phyloP scores from a whole-genome alignment of 2,329 filamentous ascomycete species.

The Celoporthe dispersa region DNA sequence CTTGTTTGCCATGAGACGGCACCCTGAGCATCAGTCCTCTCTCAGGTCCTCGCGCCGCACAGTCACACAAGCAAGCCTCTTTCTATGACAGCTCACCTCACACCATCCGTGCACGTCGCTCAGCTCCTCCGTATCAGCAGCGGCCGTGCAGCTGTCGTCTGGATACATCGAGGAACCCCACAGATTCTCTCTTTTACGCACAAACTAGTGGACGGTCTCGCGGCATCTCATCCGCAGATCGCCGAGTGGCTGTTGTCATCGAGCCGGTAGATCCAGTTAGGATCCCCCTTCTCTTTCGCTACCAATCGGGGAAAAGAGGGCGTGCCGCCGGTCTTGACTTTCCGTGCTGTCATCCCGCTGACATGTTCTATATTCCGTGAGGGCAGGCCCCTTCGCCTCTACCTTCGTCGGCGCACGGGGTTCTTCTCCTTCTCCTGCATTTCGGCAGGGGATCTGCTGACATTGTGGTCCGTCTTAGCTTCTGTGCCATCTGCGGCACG shows the following conservation, averaged over 20 bases:
- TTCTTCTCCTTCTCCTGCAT: neutral
- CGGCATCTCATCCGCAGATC: neutral
- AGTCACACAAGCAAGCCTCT: neutral
- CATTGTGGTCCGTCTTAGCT: neutral
- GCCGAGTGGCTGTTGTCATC: neutral
- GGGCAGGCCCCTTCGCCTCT: neutral
- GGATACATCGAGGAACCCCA: neutral
- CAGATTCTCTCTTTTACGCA: neutral
- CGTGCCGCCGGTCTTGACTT: neutral
- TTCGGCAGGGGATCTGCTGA: neutral
- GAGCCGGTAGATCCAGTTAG: neutral
- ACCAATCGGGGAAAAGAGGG: no score
- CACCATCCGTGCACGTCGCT: neutral
- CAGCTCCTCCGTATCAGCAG: neutral
- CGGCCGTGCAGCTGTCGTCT: neutral
- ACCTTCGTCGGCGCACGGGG: neutral
- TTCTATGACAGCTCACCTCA: neutral
- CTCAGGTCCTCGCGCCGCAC: neutral
- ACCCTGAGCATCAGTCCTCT: neutral
- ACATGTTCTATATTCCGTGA: neutral
- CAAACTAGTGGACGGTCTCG: neutral
- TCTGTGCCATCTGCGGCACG: neutral
- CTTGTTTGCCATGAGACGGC: neutral
- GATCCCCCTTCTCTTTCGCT: neutral
- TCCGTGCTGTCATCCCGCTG: neutral